A percentile compares a stretch with the other conserved stretches of the same genome.
Evolutionary conservation across 257 asterid genomes (phyloP).

Genomic region (Dorcoceras hygrometricum): DNA sequence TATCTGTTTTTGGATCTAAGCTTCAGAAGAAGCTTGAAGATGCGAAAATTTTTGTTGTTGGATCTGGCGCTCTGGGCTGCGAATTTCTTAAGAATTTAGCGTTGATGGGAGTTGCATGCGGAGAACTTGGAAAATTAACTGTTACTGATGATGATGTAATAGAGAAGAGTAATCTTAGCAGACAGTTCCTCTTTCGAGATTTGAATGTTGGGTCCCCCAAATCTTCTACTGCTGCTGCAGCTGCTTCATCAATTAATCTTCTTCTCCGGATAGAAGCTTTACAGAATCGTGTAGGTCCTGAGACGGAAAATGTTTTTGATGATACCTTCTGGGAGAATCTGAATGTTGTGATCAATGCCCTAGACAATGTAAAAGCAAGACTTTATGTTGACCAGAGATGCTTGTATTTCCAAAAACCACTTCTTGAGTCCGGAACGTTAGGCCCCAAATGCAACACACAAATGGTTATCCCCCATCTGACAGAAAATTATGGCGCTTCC

Average conservation of each 20-base stretch:
- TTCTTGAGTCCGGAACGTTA: constrained; percentile 95
- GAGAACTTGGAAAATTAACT: constrained; percentile 66
- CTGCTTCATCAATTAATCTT: constrained; percentile 69
- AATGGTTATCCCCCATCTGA: constrained; percentile 89
- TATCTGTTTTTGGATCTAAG: constrained; percentile 81
- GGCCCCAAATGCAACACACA: constrained; percentile 95
- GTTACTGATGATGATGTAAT: constrained; percentile 92
- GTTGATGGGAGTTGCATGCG: constrained; percentile 88
- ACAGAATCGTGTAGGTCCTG: constrained; percentile 91
- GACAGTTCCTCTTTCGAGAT: constrained; percentile 93
- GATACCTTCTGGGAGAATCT: constrained; percentile 90
- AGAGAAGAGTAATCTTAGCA: constrained; percentile 92
- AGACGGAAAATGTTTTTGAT: constrained; percentile 81
- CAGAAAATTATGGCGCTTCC: constrained; percentile 93
- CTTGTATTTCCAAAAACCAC: constrained; percentile 89
- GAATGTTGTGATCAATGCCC: constrained; percentile 73
- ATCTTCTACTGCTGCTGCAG: constrained; percentile 90
- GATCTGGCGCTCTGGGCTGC: constrained; percentile 97
- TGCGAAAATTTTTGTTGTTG: constrained; percentile 74
- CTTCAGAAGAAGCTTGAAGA: constrained; percentile 84
- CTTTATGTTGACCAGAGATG: constrained; percentile 95
- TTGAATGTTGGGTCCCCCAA: constrained; percentile 96
- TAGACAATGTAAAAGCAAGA: constrained; percentile 90
- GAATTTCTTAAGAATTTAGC: constrained; percentile 91
- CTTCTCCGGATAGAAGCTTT: constrained; percentile 62